phyloP scores from a whole-genome alignment of 768 basidiomycete genomes.

The Imleria badia region DNA sequence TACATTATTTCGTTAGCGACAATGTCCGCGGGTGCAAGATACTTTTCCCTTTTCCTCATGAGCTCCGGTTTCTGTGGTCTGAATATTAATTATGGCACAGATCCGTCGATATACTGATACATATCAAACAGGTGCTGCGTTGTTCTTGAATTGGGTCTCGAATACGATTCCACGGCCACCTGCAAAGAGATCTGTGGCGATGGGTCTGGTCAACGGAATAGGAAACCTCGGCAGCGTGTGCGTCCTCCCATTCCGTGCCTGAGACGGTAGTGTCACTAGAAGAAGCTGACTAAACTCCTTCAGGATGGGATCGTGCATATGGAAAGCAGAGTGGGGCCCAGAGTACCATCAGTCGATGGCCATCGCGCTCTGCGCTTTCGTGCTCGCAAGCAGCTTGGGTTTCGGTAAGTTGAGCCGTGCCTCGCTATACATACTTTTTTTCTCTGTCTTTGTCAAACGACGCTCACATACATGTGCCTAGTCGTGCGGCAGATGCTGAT shows the following conservation, averaged over 20 bases:
- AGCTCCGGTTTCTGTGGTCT: slow-evolving; percentile 48
- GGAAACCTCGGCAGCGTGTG: slow-evolving; percentile 60
- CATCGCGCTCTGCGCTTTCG: slow-evolving; percentile 41
- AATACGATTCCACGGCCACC: slow-evolving; percentile 62
- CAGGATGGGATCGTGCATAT: slow-evolving; percentile 61
- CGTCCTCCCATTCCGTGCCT: slow-evolving; percentile 15
- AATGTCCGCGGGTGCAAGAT: slow-evolving; percentile 50
- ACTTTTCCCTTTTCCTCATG: slow-evolving; percentile 65
- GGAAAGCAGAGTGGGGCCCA: slow-evolving; percentile 63
- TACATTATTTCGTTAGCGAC: slow-evolving; percentile 60
- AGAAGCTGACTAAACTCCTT: background rate
- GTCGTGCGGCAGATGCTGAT: slow-evolving; percentile 49
- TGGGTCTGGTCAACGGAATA: slow-evolving; percentile 60
- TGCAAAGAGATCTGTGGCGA: slow-evolving; percentile 50
- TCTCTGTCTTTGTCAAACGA: background rate
- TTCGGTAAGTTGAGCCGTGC: slow-evolving; percentile 27
- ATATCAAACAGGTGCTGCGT: slow-evolving; percentile 34
- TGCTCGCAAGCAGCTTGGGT: slow-evolving; percentile 31
- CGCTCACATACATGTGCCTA: slow-evolving; percentile 10
- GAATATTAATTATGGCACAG: background rate
- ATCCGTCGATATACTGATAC: background rate
- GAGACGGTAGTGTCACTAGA: background rate
- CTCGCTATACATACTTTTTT: background rate
- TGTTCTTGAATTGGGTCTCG: slow-evolving; percentile 60
- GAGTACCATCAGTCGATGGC: slow-evolving; percentile 62